A percentile compares a stretch with the other conserved stretches of the same genome.
Conservation (phyloP, 768 basidiomycete species). For the Mycena capillaripes region DNA sequence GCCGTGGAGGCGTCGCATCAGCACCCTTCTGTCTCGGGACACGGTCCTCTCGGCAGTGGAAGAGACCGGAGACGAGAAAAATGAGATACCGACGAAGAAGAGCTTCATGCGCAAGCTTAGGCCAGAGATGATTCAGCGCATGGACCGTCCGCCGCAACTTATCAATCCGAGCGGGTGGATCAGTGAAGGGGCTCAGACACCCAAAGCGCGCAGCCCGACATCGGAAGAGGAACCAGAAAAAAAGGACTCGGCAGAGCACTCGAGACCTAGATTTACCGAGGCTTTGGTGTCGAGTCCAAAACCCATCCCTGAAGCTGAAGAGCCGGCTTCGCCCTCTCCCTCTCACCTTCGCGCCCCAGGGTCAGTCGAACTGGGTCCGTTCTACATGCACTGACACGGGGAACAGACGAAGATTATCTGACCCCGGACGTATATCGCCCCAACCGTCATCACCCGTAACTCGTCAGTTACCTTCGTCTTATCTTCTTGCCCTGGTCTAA, state of each 20-base stretch:
- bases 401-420: constrained; percentile 53
- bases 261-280: constrained; percentile 38
- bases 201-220: constrained; percentile 17
- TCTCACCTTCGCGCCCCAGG: constrained; percentile 23
- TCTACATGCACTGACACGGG: constrained; percentile 3
- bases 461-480: constrained; percentile 43
- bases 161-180: constrained; percentile 85
- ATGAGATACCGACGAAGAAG: constrained; percentile 38
- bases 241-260: not conserved
- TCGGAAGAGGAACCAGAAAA: not conserved
- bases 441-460: constrained; percentile 48
- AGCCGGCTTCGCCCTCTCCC: constrained; percentile 22
- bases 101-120: constrained; percentile 57
- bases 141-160: constrained; percentile 76
- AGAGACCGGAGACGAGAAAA: constrained; percentile 38
- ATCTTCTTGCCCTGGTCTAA: not conserved
- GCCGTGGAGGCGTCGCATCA: constrained; percentile 46
- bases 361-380: constrained; percentile 3
- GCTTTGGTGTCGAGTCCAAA: constrained; percentile 30
- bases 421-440: constrained; percentile 51
- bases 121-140: constrained; percentile 84
- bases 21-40: constrained; percentile 50
- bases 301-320: constrained; percentile 8
- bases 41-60: constrained; percentile 42
- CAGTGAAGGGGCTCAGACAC: constrained; percentile 57